Evolutionary conservation across 495 filamentous ascomycete genomes (phyloP).

Genomic region (Podospora sp.): DNA sequence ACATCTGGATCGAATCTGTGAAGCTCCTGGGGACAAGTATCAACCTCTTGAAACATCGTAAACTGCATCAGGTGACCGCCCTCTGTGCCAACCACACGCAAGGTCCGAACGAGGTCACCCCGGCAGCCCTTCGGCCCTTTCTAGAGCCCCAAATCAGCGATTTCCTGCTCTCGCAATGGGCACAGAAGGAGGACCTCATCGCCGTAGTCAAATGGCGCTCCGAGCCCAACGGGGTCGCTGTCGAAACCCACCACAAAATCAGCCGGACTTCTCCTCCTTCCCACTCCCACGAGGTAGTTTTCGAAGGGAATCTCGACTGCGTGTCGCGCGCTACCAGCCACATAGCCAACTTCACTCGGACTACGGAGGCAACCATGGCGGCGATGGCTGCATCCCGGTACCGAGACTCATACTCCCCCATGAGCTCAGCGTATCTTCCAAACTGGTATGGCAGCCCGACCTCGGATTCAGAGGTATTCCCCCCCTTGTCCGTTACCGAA

Average conservation of each 20-base stretch:
- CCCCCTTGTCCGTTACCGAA: too few relatives aligned
- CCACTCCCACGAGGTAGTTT: not conserved
- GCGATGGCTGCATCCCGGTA: not conserved
- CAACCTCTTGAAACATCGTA: not conserved
- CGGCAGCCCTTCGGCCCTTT: not conserved
- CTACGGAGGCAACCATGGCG: not conserved
- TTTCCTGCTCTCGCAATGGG: not conserved
- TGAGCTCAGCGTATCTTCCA: not conserved
- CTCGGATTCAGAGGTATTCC: too few relatives aligned
- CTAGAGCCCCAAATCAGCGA: not conserved
- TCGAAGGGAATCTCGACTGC: not conserved
- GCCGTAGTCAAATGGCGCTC: not conserved
- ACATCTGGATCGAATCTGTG: not conserved
- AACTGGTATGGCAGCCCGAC: not conserved
- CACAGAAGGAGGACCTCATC: not conserved
- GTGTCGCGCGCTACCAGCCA: not conserved
- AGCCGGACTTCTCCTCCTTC: not conserved
- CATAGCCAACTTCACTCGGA: not conserved
- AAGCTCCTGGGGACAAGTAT: not conserved
- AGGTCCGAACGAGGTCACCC: not conserved
- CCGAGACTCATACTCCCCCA: not conserved
- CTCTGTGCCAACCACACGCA: not conserved
- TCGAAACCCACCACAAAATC: not conserved
- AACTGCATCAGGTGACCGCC: not conserved
- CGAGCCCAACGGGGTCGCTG: not conserved